Evolutionary conservation across 129 eudicot species (phyloP).

Genomic region (Centella asiatica): DNA sequence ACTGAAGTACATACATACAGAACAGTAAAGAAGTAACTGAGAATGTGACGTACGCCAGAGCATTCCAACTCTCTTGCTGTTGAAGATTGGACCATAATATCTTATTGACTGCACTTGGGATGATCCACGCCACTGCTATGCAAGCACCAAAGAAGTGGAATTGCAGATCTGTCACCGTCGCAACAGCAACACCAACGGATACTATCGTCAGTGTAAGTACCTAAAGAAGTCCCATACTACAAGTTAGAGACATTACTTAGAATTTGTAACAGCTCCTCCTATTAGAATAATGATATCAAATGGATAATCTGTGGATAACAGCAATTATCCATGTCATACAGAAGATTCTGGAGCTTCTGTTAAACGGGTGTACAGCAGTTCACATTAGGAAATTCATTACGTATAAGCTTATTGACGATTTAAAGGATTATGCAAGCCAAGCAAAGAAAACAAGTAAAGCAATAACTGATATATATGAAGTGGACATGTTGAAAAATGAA

Average conservation of each 20-base stretch:
- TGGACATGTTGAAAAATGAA: background rate
- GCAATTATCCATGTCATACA: background rate
- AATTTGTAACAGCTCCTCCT: background rate
- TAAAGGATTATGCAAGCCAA: background rate
- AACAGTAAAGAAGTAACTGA: background rate
- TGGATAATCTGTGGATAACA: background rate
- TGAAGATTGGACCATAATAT: slow-evolving; percentile 97
- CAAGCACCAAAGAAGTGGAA: slow-evolving; percentile 96
- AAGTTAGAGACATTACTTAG: background rate
- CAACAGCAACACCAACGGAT: slow-evolving; percentile 91
- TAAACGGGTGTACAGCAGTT: background rate
- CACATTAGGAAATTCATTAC: too few relatives aligned
- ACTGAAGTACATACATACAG: background rate
- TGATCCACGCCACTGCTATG: slow-evolving; percentile 92
- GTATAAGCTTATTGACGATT: too few relatives aligned
- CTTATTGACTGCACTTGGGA: slow-evolving; percentile 93
- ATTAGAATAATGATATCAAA: background rate
- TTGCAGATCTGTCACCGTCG: slow-evolving; percentile 94
- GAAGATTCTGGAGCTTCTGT: background rate
- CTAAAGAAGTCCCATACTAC: slow-evolving; percentile 28
- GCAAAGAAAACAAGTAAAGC: background rate
- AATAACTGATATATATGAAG: background rate
- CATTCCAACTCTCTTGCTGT: slow-evolving; percentile 94
- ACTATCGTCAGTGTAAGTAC: slow-evolving; percentile 78
- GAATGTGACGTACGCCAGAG: slow-evolving; percentile 61